phyloP scores from a whole-genome alignment of 2,329 filamentous ascomycete species.

The Exophiala sp. region DNA sequence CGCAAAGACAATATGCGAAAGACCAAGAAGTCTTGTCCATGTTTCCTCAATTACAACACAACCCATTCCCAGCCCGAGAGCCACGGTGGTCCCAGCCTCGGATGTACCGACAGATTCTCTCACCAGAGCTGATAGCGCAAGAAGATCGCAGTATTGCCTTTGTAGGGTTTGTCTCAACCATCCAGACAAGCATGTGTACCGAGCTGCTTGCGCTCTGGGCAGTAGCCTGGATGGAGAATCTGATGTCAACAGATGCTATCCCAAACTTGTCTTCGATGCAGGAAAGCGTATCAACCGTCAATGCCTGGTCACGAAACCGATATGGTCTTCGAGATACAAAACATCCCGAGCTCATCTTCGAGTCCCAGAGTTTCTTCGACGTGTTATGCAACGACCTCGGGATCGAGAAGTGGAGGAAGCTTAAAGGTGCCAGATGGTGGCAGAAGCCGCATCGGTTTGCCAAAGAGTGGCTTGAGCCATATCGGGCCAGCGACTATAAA shows the following conservation, averaged over 20 bases:
- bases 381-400: slow-evolving; percentile 7
- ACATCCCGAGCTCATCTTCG: slow-evolving; percentile 6
- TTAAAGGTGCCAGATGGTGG: background rate
- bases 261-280: slow-evolving; percentile 2
- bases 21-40: background rate
- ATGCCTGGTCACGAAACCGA: slow-evolving; percentile 4
- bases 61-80: background rate
- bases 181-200: slow-evolving; percentile 2
- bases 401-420: slow-evolving; percentile 5
- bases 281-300: slow-evolving; percentile 5
- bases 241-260: background rate
- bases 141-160: slow-evolving; percentile 9
- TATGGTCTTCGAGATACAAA: slow-evolving; percentile 4
- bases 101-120: background rate
- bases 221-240: slow-evolving; percentile 9
- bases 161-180: slow-evolving; percentile 7
- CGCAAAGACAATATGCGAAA: background rate
- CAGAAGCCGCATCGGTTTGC: background rate
- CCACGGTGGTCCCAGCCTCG: background rate
- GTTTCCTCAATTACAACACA: background rate
- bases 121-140: background rate
- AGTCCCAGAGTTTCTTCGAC: slow-evolving; percentile 8
- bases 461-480: slow-evolving; percentile 8
- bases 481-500: slow-evolving; percentile 7
- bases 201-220: slow-evolving; percentile 11